phyloP scores from a whole-genome alignment of 441 rosid genomes.

The Biscutella laevigata region DNA sequence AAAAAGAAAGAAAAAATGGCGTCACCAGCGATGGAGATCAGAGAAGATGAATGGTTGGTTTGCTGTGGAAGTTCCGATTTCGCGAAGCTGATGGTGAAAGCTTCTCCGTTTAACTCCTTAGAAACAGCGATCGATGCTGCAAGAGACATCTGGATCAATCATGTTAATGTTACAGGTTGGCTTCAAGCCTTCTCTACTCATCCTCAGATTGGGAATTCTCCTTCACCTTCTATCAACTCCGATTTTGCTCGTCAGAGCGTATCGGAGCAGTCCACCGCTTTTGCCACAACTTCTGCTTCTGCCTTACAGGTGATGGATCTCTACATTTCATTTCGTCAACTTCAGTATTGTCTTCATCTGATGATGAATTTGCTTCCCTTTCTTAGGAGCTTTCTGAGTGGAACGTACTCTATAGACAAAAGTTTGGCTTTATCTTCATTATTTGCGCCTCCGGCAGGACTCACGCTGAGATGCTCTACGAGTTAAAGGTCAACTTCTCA shows the following conservation, averaged over 20 bases:
- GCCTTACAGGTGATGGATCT: constrained; percentile 42
- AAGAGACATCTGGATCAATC: constrained; percentile 65
- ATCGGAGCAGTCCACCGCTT: constrained; percentile 73
- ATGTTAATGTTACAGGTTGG: constrained; percentile 68
- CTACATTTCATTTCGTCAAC: not conserved
- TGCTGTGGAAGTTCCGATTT: constrained; percentile 75
- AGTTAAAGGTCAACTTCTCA: constrained; percentile 49
- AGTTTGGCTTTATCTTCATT: constrained; percentile 64
- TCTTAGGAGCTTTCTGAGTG: constrained; percentile 60
- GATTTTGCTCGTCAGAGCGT: constrained; percentile 53
- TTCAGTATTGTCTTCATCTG: not conserved
- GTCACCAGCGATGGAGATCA: constrained; percentile 36
- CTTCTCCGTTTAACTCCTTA: constrained; percentile 43
- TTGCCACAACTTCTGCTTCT: constrained; percentile 58
- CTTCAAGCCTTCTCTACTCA: constrained; percentile 76
- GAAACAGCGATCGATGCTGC: constrained; percentile 43
- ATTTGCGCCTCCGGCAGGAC: constrained; percentile 74
- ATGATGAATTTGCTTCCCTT: not conserved
- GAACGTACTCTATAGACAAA: constrained; percentile 52
- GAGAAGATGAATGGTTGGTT: constrained; percentile 48
- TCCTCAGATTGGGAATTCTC: constrained; percentile 65
- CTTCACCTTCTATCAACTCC: constrained; percentile 27
- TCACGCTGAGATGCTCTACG: constrained; percentile 58
- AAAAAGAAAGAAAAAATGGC: constrained; percentile 1
- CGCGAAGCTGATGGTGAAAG: constrained; percentile 44